These are phyloP conservation scores for Artemisia annua DNA, from an alignment of 129 eudicot genomes.

Conservation along the genomic window DNA sequence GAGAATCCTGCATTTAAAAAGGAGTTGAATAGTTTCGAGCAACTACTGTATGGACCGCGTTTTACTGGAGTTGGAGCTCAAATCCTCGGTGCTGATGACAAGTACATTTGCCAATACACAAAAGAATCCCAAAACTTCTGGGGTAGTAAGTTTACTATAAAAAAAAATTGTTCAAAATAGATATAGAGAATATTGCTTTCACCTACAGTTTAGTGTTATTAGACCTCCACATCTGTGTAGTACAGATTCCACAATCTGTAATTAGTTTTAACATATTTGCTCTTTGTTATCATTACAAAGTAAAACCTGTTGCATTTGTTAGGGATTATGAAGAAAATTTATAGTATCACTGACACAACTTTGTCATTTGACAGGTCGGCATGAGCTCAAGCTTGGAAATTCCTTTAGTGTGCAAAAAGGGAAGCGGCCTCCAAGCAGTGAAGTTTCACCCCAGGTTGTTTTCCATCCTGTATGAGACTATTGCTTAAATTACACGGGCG, in stretches of 20 bases:
- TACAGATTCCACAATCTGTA: neutral
- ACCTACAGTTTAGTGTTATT: neutral
- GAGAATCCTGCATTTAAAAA: slow-evolving; percentile 85
- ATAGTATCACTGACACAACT: slow-evolving; percentile 23
- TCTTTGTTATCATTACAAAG: slow-evolving; percentile 1
- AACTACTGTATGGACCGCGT: slow-evolving; percentile 66
- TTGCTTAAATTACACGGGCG: too few species aligned
- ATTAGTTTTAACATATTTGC: neutral
- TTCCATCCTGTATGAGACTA: too few species aligned
- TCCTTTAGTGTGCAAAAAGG: slow-evolving; percentile 53
- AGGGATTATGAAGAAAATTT: neutral
- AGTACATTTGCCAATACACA: slow-evolving; percentile 81
- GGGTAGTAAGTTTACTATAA: slow-evolving; percentile 68
- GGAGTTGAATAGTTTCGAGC: slow-evolving; percentile 60
- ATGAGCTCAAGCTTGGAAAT: slow-evolving; percentile 80
- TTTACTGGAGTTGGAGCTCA: slow-evolving; percentile 96
- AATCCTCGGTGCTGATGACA: slow-evolving; percentile 87
- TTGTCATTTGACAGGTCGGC: slow-evolving; percentile 57
- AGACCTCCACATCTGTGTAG: neutral
- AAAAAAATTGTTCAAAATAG: neutral
- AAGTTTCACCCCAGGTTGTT: slow-evolving; percentile 81
- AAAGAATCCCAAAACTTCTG: slow-evolving; percentile 81
- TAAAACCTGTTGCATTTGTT: slow-evolving; percentile 5
- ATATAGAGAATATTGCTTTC: neutral
- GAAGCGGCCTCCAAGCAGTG: slow-evolving; percentile 61